phyloP scores from a whole-genome alignment of 345 rosid genomes.

The Eucalyptus virginea region DNA sequence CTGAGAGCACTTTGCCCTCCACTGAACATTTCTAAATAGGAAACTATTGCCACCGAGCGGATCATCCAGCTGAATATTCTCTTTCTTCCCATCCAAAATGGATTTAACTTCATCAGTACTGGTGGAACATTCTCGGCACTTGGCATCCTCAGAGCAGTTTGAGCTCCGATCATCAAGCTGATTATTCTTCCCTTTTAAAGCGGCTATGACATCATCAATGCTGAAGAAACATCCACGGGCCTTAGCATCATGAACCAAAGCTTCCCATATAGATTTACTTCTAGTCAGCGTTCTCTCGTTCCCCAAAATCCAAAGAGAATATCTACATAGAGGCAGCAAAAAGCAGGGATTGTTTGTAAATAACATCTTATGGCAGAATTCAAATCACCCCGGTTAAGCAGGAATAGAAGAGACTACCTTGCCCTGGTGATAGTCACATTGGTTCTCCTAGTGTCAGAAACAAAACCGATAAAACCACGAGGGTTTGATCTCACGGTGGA shows the following conservation, averaged over 20 bases:
- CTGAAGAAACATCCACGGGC: not conserved
- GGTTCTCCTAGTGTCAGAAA: not conserved
- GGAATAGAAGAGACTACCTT: not conserved
- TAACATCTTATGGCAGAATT: not conserved
- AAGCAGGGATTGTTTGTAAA: not conserved
- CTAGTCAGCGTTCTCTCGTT: not conserved
- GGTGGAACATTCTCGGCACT: not conserved
- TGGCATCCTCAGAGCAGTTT: not conserved
- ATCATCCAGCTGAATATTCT: too few species aligned
- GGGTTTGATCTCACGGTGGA: constrained; percentile 11
- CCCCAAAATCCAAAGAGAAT: constrained; percentile 19
- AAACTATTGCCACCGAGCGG: too few species aligned
- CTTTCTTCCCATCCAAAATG: too few species aligned
- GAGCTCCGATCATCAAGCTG: constrained; percentile 6
- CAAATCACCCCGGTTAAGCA: not conserved
- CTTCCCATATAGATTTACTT: constrained; percentile 5
- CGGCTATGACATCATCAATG: not conserved
- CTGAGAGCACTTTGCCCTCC: not conserved
- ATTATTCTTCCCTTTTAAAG: not conserved
- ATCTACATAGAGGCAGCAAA: not conserved
- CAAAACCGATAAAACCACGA: constrained; percentile 5
- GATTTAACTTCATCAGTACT: too few species aligned
- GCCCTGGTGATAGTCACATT: constrained; percentile 25
- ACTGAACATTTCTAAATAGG: not conserved
- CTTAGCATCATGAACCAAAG: not conserved